Conservation (phyloP, 75 land plant species). For the Picea sitchensis region DNA sequence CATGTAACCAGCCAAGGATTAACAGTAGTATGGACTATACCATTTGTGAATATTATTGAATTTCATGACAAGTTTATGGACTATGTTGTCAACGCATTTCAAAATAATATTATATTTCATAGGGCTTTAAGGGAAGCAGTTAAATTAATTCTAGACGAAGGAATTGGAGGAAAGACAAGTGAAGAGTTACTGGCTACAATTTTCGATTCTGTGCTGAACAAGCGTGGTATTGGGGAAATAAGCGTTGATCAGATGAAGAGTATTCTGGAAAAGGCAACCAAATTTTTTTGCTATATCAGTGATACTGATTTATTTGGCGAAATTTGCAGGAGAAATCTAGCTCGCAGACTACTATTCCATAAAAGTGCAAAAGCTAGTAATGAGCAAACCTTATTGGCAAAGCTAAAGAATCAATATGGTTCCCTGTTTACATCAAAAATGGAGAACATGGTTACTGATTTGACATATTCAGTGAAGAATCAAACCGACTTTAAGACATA, state of each 20-base stretch:
- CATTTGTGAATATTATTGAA: constrained; percentile 75
- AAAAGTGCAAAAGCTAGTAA: too few relatives aligned
- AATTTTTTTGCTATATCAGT: constrained; percentile 82
- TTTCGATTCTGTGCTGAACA: constrained; percentile 82
- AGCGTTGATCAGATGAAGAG: constrained; percentile 89
- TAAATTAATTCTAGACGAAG: constrained; percentile 81
- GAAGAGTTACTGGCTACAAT: constrained; percentile 85
- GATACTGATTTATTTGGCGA: constrained; percentile 60
- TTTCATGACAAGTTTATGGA: constrained; percentile 75
- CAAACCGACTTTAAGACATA: too few relatives aligned
- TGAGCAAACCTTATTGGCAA: too few relatives aligned
- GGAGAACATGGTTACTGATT: too few relatives aligned
- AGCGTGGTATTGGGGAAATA: constrained; percentile 84
- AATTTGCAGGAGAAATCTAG: too few relatives aligned
- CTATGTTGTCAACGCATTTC: constrained; percentile 77
- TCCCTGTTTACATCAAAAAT: too few relatives aligned
- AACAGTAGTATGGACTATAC: constrained; percentile 16
- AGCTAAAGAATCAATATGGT: too few relatives aligned
- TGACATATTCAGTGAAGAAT: too few relatives aligned
- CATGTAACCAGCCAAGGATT: constrained; percentile 50
- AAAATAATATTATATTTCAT: constrained; percentile 72
- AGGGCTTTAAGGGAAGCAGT: constrained; percentile 91
- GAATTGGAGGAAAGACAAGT: constrained; percentile 77
- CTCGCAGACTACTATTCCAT: too few relatives aligned
- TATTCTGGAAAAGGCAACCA: constrained; percentile 86